Base-by-base conservation (phyloP, 345 rosid genomes). In the Eucalyptus erythrocorys region DNA sequence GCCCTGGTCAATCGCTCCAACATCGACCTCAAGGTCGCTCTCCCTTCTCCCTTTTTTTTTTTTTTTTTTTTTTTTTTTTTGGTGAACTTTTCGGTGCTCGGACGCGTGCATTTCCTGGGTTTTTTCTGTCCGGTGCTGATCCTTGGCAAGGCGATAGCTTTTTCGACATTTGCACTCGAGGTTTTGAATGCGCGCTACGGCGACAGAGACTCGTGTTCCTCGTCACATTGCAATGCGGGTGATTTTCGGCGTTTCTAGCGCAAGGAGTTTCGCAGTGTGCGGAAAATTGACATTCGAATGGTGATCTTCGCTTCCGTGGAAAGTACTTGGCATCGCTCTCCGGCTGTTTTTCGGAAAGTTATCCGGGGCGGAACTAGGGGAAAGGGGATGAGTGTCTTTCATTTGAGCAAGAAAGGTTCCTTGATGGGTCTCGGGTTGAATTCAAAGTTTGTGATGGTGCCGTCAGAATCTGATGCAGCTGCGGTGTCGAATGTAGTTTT, bases 11-110 rank as follows among this genome's bases (percentile, higher is more conserved):
- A 90, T 86, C 99, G 99, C 71, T 95, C 97, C 90, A 97, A 97
- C 85, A 95, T 97, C 89, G 99, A 97, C 92, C 98, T 96, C 91
- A 97, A 97, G 97, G 98, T 95, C 86, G 51, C 26, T 48, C n/a
- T 16, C 64, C 85, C 86, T 84, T 43, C 82, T 71, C 48, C n/a
- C 32, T 11, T 86, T 64, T 26, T n/a, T n/a, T 45, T 15, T 16
- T 11, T 84, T 48, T 32, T 51, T 7, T 3, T 51, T 50, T 50
- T 50, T 50, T 6, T 7, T 51, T 50, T 50, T 50, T 50, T 6
- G 3, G 4, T 22, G 82, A 40, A 3, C 27, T 11, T 40, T 76
- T 21, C 8, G 13, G 47, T 6, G 47, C 27, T 21, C 16, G 47
- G 47, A 40, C 47, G 14, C 2, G 1, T 22, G 30, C 26, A 40